phyloP scores from a whole-genome alignment of 495 filamentous ascomycete genomes.

The Penicillium arizonense region DNA sequence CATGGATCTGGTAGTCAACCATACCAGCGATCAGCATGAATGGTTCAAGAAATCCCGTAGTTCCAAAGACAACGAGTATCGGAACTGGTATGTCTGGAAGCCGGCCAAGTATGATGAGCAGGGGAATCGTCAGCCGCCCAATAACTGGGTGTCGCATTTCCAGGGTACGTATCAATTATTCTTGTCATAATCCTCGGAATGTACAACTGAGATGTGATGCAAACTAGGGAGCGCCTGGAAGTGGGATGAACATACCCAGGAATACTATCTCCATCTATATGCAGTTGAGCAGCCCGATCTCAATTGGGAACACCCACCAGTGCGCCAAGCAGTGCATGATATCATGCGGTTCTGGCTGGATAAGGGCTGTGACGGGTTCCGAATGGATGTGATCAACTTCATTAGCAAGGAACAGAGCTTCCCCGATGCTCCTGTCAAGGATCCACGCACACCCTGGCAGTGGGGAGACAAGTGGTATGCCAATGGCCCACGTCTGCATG shows the following conservation, averaged over 20 bases:
- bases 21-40: slow-evolving; percentile 73
- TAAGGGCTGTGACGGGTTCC: slow-evolving; percentile 65
- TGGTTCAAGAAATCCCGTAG: slow-evolving; percentile 72
- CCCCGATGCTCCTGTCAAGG: slow-evolving; percentile 58
- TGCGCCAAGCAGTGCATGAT: slow-evolving; percentile 62
- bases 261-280: slow-evolving; percentile 73
- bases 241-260: slow-evolving; percentile 59
- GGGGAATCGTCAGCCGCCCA: slow-evolving; percentile 64
- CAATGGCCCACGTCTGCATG: slow-evolving; percentile 65
- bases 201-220: not conserved
- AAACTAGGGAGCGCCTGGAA: slow-evolving; percentile 58
- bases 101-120: slow-evolving; percentile 54
- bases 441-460: slow-evolving; percentile 50
- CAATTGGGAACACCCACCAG: slow-evolving; percentile 68
- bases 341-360: slow-evolving; percentile 73
- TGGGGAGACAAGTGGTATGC: slow-evolving; percentile 56
- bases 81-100: slow-evolving; percentile 76
- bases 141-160: slow-evolving; percentile 65
- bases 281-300: slow-evolving; percentile 66
- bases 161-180: slow-evolving; percentile 36
- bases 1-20: slow-evolving; percentile 75
- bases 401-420: slow-evolving; percentile 62
- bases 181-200: not conserved
- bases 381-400: slow-evolving; percentile 67
- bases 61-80: slow-evolving; percentile 56